Base-by-base conservation (phyloP, 2,329 filamentous ascomycete species). In the Mollisiaceae sp. region DNA sequence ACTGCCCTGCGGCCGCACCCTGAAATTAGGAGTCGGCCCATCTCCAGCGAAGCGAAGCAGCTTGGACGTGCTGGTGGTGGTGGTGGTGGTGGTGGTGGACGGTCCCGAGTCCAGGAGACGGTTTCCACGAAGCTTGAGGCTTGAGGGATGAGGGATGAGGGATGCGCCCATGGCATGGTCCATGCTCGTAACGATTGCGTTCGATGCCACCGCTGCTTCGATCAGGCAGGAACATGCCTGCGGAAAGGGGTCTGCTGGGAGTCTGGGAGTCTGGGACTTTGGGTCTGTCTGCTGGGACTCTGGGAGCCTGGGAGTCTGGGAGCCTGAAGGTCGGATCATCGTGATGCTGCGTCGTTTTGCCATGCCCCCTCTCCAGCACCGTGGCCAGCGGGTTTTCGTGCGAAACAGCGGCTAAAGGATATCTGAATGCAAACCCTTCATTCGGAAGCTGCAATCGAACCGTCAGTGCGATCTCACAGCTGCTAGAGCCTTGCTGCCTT, bases 381-480 rank as follows among this genome's bases (percentile, higher is more conserved):
- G 9, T 55, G 50, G 50, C 2, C 50, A 27, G 50, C 50, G 50
- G 50, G 50, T 55, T 55, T 55, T 55, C 20, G 6, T 12, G 20
- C 5, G 24, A 15, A 32, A 20, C 8, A 55, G 50, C 50, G 50
- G 50, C 14, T 55, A 36, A 56, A 56, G 52, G 35, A 36, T n/a
- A 18, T 36, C 35, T 36, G 24, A 9, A 56, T 9, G 11, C 15
- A 6, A 27, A 18, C 35, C 11, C 22, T 35, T 35, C 22, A 36
- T 8, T 24, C 52, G 18, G 52, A 4, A 36, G 24, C 12, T 8
- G 8, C 52, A 36, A 8, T 35, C 24, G 22, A 24, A 18, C 5
- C 20, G 15, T 50, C 18, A 9, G n/a, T 6, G 3, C 3, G 27
- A 32, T 6, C 27, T 3, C 27, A 32, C 27, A 32, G 6, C 27